Evolutionary conservation across 1,139 yeast genomes (phyloP).

Genomic region (Magnusiomyces suaveolens): DNA sequence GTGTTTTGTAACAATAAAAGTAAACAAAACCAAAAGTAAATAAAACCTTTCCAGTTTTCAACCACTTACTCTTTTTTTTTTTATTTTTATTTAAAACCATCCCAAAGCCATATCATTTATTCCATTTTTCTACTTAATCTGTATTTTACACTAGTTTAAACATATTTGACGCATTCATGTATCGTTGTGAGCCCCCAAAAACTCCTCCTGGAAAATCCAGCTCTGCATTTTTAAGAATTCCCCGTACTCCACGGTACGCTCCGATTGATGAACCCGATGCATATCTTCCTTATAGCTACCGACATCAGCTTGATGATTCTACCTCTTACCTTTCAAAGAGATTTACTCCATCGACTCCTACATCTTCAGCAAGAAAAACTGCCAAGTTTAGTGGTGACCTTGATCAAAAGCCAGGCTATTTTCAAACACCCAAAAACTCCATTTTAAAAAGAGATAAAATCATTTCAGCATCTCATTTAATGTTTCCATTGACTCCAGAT

Average conservation of each 20-base stretch:
- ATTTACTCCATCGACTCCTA: no score
- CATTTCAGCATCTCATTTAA: conserved; percentile 2
- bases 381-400: no score
- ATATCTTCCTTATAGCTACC: conserved; percentile 7
- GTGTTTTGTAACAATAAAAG: background rate
- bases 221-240: conserved; percentile 23
- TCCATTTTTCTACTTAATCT: no score
- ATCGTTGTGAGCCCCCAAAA: conserved; percentile 16
- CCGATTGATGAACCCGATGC: conserved; percentile 30
- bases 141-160: no score
- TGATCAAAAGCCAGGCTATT: no score
- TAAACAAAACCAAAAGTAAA: background rate
- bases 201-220: conserved; percentile 27
- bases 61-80: background rate
- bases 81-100: no score
- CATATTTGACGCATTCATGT: background rate
- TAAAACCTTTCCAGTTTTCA: background rate
- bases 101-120: no score
- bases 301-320: no score
- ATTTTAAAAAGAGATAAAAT: no score
- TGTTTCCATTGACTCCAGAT: conserved; percentile 15
- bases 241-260: conserved; percentile 32
- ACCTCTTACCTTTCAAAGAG: no score
- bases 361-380: no score
- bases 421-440: background rate